phyloP scores from a whole-genome alignment of 768 basidiomycete genomes.

The Russula compacta region DNA sequence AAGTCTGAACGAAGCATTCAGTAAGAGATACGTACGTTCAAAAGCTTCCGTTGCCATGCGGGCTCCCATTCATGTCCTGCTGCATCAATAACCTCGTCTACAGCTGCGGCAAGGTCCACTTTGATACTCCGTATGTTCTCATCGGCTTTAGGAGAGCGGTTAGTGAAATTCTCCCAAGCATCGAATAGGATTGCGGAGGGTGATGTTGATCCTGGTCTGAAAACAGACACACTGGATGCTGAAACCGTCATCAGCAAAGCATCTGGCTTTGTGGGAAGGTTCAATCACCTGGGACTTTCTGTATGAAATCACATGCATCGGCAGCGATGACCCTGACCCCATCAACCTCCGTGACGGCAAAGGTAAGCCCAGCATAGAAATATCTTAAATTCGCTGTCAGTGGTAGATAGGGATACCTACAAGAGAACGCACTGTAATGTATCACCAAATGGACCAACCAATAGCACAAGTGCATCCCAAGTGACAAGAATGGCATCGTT shows the following conservation, averaged over 20 bases:
- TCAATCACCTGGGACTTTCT: constrained; percentile 77
- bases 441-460: constrained; percentile 92
- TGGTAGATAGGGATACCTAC: neutral
- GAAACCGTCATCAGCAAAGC: constrained; percentile 1
- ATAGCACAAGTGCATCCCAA: constrained; percentile 66
- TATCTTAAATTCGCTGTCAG: constrained; percentile 36
- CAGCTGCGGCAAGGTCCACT: constrained; percentile 76
- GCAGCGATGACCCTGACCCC: constrained; percentile 79
- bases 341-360: constrained; percentile 80
- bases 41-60: constrained; percentile 76
- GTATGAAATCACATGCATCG: constrained; percentile 77
- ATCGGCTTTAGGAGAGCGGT: constrained; percentile 83
- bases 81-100: constrained; percentile 89
- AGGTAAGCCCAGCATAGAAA: constrained; percentile 63
- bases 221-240: constrained; percentile 77
- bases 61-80: constrained; percentile 90
- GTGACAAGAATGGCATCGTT: constrained; percentile 87
- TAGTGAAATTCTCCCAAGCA: constrained; percentile 81
- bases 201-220: constrained; percentile 86
- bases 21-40: constrained; percentile 48
- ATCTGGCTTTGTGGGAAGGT: neutral
- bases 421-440: constrained; percentile 58
- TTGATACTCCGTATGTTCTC: constrained; percentile 85
- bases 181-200: constrained; percentile 89
- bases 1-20: neutral